phyloP scores from a whole-genome alignment of 495 filamentous ascomycete genomes.

The Aspergillus sclerotioniger region DNA sequence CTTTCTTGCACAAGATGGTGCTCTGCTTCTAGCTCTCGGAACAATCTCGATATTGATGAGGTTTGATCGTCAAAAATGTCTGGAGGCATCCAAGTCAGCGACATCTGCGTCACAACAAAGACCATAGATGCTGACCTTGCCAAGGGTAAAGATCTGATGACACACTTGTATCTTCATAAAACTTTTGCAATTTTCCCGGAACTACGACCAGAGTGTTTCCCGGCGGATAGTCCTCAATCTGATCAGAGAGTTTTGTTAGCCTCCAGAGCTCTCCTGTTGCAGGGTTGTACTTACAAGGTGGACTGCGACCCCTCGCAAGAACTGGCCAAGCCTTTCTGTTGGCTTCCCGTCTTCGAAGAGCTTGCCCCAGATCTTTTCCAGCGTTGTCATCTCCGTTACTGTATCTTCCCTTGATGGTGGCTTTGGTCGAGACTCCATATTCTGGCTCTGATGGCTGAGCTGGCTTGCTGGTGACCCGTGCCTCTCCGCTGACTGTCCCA shows the following conservation, averaged over 20 bases:
- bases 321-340: conserved; percentile 65
- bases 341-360: conserved; percentile 71
- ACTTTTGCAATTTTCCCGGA: conserved; percentile 74
- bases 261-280: not conserved
- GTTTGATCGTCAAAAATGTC: conserved; percentile 54
- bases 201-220: conserved; percentile 75
- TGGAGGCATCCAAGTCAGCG: conserved; percentile 21
- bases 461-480: conserved; percentile 36
- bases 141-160: conserved; percentile 65
- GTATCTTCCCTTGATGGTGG: conserved; percentile 45
- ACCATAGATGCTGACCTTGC: conserved; percentile 44
- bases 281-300: conserved; percentile 61
- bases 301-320: conserved; percentile 73
- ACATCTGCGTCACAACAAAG: not conserved
- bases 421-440: conserved; percentile 39
- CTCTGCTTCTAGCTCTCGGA: conserved; percentile 71
- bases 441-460: conserved; percentile 28
- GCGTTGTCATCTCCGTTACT: conserved; percentile 53
- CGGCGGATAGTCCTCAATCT: conserved; percentile 79
- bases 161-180: conserved; percentile 67
- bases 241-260: conserved; percentile 22
- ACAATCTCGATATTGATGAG: conserved; percentile 66
- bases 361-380: conserved; percentile 73
- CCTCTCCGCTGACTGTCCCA: conserved; percentile 23
- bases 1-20: conserved; percentile 76